phyloP scores from a whole-genome alignment of 2,329 filamentous ascomycete species.

The Trichoderma brevicompactum region DNA sequence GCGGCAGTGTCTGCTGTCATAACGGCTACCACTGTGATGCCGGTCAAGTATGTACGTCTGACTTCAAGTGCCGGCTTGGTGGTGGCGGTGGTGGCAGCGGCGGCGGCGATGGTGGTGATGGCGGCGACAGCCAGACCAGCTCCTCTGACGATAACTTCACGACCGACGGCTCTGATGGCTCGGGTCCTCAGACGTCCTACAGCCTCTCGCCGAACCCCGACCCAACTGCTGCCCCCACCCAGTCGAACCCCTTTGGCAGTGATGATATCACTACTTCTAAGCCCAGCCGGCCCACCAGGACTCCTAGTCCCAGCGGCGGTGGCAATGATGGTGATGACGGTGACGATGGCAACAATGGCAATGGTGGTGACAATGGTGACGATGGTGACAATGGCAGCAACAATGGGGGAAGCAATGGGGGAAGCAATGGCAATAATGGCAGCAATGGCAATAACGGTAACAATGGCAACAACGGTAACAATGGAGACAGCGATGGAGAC shows the following conservation, averaged over 20 bases:
- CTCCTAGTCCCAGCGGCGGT: not conserved
- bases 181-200: not conserved
- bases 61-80: slow-evolving; percentile 27
- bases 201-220: slow-evolving; percentile 17
- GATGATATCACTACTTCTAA: not conserved
- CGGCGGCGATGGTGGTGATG: slow-evolving; percentile 1
- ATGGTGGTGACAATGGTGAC: not conserved
- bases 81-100: slow-evolving; percentile 30
- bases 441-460: not conserved
- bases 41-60: slow-evolving; percentile 30
- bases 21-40: slow-evolving; percentile 33
- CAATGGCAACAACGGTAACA: slow-evolving; percentile 3
- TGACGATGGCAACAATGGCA: not conserved
- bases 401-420: not conserved
- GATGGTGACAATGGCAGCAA: not conserved
- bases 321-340: not conserved
- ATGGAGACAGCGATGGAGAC: not conserved
- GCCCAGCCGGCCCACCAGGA: not conserved
- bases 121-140: not conserved
- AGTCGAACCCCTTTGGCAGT: slow-evolving; percentile 21
- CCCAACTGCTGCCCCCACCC: slow-evolving; percentile 5
- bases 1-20: slow-evolving; percentile 34
- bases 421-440: slow-evolving; percentile 3
- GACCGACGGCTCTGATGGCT: not conserved
- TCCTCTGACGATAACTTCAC: not conserved